phyloP scores from a whole-genome alignment of 768 basidiomycete genomes.

The Pulveroboletus sp. region DNA sequence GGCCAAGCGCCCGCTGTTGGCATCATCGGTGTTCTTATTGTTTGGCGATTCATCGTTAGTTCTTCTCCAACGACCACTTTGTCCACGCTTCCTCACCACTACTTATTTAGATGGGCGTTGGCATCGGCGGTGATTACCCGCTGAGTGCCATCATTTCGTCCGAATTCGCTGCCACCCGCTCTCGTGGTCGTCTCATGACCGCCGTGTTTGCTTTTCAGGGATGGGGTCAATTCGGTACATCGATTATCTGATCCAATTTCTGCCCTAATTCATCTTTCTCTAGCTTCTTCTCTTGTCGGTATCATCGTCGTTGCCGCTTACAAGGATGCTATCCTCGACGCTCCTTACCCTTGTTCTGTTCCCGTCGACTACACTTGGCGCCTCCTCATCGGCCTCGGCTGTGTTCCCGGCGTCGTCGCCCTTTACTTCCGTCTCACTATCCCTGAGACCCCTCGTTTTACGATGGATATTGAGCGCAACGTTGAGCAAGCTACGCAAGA shows the following conservation, averaged over 20 bases:
- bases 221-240: conserved; percentile 78
- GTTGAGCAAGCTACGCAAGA: conserved; percentile 71
- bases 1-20: conserved; percentile 63
- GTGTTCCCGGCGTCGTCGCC: conserved; percentile 75
- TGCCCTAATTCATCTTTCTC: background rate
- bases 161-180: conserved; percentile 78
- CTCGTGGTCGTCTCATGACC: conserved; percentile 84
- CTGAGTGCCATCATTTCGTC: conserved; percentile 83
- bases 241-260: background rate
- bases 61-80: background rate
- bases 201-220: conserved; percentile 86
- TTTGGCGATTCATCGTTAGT: conserved; percentile 77
- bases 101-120: conserved; percentile 59
- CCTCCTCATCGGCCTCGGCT: conserved; percentile 84
- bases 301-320: conserved; percentile 64
- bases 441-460: conserved; percentile 87
- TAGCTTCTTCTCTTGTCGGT: conserved; percentile 66
- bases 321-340: conserved; percentile 55
- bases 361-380: conserved; percentile 83
- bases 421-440: conserved; percentile 93
- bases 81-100: background rate
- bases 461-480: conserved; percentile 89
- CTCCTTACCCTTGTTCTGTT: conserved; percentile 35
- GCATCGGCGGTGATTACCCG: conserved; percentile 90
- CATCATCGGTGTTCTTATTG: conserved; percentile 73